phyloP scores from a whole-genome alignment of 73 alveolate genomes.

The Halteria grandinella region DNA sequence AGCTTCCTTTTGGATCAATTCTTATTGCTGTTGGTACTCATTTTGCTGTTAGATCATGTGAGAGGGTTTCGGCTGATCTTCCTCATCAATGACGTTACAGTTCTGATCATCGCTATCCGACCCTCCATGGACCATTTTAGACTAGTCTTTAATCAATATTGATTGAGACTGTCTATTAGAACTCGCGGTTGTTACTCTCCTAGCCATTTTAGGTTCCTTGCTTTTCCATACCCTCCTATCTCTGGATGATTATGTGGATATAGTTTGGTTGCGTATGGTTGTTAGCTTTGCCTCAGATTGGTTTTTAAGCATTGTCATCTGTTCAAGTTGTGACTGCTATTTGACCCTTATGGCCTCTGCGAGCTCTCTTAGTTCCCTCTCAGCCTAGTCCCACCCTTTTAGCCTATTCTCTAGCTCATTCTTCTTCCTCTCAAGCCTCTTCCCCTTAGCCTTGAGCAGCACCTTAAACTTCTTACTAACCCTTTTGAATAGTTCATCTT shows the following conservation, averaged over 20 bases:
- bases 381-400: neutral
- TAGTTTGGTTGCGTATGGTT: neutral
- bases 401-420: neutral
- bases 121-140: neutral
- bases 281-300: neutral
- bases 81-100: conserved; percentile 48
- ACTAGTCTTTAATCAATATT: conserved; percentile 4
- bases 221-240: conserved; percentile 31
- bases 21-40: neutral
- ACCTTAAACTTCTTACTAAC: neutral
- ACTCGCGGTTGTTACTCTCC: conserved; percentile 8
- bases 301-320: neutral
- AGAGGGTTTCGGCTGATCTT: too few species aligned
- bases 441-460: neutral
- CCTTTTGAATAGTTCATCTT: conserved; percentile 34
- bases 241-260: neutral
- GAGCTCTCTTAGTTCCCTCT: neutral
- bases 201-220: conserved; percentile 11
- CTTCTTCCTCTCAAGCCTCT: neutral
- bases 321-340: neutral
- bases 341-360: neutral
- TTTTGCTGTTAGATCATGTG: neutral
- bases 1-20: neutral
- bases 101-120: neutral
- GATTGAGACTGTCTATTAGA: neutral